These are phyloP conservation scores for Rhododendron ferrugineum DNA, from an alignment of 148 eudicot genomes.

Conservation along the genomic window DNA sequence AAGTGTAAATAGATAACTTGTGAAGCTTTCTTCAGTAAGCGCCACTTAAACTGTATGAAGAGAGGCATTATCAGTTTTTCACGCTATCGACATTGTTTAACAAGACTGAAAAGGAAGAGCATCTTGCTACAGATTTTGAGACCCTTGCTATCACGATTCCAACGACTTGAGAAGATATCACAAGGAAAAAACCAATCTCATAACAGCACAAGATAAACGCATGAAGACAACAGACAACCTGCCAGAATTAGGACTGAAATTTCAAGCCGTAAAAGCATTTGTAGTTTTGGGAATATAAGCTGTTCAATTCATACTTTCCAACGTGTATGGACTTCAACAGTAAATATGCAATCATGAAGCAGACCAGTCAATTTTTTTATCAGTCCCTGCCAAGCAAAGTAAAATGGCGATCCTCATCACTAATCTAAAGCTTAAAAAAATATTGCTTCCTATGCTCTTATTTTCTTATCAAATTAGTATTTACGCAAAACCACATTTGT, in stretches of 20 bases:
- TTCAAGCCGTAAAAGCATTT: background rate
- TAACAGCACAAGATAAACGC: background rate
- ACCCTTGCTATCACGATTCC: background rate
- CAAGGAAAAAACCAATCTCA: background rate
- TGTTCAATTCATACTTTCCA: background rate
- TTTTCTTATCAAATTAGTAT: background rate
- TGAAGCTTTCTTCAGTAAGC: slow-evolving; percentile 78
- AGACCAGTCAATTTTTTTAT: background rate
- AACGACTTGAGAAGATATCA: background rate
- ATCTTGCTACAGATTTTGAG: background rate
- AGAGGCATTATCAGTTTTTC: background rate
- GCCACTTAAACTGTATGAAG: slow-evolving; percentile 75
- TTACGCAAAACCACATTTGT: background rate
- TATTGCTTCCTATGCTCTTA: background rate
- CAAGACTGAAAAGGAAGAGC: background rate
- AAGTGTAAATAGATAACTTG: slow-evolving; percentile 84
- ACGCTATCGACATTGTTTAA: background rate
- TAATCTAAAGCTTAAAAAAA: background rate
- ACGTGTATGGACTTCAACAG: background rate
- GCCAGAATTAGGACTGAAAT: background rate
- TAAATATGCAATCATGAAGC: background rate
- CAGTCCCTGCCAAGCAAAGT: background rate
- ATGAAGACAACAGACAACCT: background rate
- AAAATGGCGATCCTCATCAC: background rate
- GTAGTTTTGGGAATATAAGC: background rate